Evolutionary conservation across 306 rosid species (phyloP).

Genomic region (Vigna nakashimae): DNA sequence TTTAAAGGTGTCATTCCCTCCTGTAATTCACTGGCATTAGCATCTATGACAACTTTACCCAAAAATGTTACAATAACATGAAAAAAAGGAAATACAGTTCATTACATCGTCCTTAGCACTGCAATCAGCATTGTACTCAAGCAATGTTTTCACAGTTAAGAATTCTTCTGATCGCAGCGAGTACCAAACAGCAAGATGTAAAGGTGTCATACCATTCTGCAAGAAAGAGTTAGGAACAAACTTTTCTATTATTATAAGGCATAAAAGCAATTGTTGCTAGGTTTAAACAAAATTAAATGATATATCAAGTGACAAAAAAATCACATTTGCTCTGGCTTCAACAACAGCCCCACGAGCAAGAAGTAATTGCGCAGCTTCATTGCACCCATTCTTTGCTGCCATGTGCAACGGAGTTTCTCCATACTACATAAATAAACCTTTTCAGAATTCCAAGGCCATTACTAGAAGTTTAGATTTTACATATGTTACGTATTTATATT

Average conservation of each 20-base stretch:
- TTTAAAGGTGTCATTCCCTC: conserved; percentile 90
- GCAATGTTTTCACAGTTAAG: conserved; percentile 74
- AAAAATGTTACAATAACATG: conserved; percentile 29
- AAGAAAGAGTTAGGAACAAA: conserved; percentile 42
- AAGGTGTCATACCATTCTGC: conserved; percentile 98
- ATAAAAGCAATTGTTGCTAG: conserved; percentile 11
- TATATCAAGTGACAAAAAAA: conserved; percentile 39
- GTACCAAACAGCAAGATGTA: conserved; percentile 97
- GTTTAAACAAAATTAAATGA: conserved; percentile 38
- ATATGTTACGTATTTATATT: conserved; percentile 10
- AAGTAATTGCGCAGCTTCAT: conserved; percentile 70
- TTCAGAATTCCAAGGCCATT: conserved; percentile 12
- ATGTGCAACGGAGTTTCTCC: conserved; percentile 98
- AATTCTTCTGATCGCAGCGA: conserved; percentile 82
- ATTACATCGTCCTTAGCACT: conserved; percentile 81
- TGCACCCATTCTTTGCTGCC: conserved; percentile 97
- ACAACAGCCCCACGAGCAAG: conserved; percentile 80
- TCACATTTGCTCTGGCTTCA: conserved; percentile 95
- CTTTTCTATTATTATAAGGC: conserved; percentile 33
- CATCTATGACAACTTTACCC: conserved; percentile 31
- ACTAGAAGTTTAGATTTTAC: conserved; percentile 18
- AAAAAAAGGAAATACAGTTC: conserved; percentile 28
- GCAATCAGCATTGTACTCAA: conserved; percentile 83
- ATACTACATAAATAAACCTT: conserved; percentile 57
- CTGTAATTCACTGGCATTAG: conserved; percentile 60